phyloP scores from a whole-genome alignment of 495 filamentous ascomycete species.

The Pyrenula massariospora region DNA sequence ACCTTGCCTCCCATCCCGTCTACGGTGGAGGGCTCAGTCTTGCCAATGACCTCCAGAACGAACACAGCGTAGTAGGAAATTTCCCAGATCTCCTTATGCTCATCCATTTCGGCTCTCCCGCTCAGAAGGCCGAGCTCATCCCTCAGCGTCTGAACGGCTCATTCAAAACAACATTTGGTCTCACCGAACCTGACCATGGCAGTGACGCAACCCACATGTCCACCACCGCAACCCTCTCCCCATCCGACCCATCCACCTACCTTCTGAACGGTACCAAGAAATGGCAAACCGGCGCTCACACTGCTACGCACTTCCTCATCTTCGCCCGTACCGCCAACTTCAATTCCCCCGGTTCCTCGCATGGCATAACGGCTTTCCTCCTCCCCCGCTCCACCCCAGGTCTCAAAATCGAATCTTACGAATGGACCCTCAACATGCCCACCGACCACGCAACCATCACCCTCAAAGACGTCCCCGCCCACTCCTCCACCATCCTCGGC shows the following conservation, averaged over 20 bases:
- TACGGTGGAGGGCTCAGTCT: conserved; percentile 38
- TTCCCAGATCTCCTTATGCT: conserved; percentile 48
- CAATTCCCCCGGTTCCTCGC: conserved; percentile 21
- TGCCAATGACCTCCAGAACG: conserved; percentile 51
- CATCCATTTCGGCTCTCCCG: conserved; percentile 36
- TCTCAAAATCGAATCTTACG: conserved; percentile 36
- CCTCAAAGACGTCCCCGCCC: conserved; percentile 35
- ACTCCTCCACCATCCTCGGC: conserved; percentile 34
- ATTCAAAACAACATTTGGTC: conserved; percentile 41
- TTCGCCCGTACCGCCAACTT: conserved; percentile 41
- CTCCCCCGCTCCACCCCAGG: conserved; percentile 34
- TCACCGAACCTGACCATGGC: conserved; percentile 49
- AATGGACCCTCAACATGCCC: conserved; percentile 54
- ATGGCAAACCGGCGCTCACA: conserved; percentile 51
- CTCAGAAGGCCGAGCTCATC: conserved; percentile 39
- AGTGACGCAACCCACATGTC: conserved; percentile 48
- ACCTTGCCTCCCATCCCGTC: conserved; percentile 35
- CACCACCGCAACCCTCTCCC: conserved; percentile 22
- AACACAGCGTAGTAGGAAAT: conserved; percentile 46
- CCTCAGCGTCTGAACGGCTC: conserved; percentile 31
- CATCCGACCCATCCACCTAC: conserved; percentile 11
- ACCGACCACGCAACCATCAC: conserved; percentile 47
- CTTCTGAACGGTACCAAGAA: conserved; percentile 44
- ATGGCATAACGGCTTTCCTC: conserved; percentile 46
- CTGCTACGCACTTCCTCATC: conserved; percentile 44